A percentile compares a stretch with the other conserved stretches of the same genome.
phyloP scores from a whole-genome alignment of 495 filamentous ascomycete genomes.

The Opeltia flavorubescens region DNA sequence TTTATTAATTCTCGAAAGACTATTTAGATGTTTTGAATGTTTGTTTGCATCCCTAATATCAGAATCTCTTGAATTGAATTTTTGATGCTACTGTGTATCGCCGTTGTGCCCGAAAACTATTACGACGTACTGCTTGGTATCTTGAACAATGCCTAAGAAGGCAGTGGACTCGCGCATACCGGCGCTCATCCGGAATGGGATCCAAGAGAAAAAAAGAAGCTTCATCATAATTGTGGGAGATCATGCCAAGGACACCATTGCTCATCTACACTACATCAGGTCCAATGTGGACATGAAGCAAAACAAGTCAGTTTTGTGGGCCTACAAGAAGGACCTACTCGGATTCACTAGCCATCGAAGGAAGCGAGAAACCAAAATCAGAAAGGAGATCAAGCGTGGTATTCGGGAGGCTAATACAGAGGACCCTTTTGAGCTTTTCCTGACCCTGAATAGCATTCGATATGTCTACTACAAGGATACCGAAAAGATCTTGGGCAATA shows the following conservation, averaged over 20 bases:
- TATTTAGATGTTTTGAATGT: too few species aligned
- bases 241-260: slow-evolving; percentile 90
- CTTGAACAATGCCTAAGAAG: slow-evolving; percentile 38
- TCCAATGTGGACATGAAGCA: slow-evolving; percentile 79
- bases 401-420: slow-evolving; percentile 89
- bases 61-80: too few species aligned
- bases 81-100: too few species aligned
- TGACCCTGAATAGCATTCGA: slow-evolving; percentile 89
- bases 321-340: slow-evolving; percentile 96
- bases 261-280: slow-evolving; percentile 89
- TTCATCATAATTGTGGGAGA: slow-evolving; percentile 97
- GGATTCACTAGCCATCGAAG: slow-evolving; percentile 93
- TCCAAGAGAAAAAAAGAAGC: slow-evolving; percentile 93
- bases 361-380: slow-evolving; percentile 95
- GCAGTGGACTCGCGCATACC: slow-evolving; percentile 83
- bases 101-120: too few species aligned
- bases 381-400: slow-evolving; percentile 93
- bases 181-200: slow-evolving; percentile 86
- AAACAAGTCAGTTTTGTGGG: slow-evolving; percentile 96
- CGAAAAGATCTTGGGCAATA: slow-evolving; percentile 98
- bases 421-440: slow-evolving; percentile 95
- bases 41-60: too few species aligned
- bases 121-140: too few species aligned
- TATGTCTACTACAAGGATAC: slow-evolving; percentile 99
- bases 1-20: too few species aligned